Conservation (phyloP, 805 yeast genomes). For the Spencermartinsiella europaea region DNA sequence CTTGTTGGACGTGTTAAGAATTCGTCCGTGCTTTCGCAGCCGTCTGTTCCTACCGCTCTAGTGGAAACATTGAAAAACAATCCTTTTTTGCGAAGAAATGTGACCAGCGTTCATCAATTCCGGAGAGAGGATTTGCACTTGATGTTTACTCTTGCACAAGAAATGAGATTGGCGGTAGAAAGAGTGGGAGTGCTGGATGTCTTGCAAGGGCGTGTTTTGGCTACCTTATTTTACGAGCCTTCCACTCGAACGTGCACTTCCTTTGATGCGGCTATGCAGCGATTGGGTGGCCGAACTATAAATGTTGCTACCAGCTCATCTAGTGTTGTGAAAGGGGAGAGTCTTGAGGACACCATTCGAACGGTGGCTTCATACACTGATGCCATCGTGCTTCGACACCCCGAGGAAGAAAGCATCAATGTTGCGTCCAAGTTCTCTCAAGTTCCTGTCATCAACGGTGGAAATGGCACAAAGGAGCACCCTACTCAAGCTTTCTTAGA, state of each 20-base stretch:
- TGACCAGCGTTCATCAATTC: slow-evolving; percentile 83
- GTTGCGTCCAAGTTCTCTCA: slow-evolving; percentile 96
- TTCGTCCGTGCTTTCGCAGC: slow-evolving; percentile 28
- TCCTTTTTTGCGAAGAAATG: slow-evolving; percentile 84
- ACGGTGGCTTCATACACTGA: slow-evolving; percentile 93
- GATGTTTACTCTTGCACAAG: slow-evolving; percentile 94
- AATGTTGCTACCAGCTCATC: slow-evolving; percentile 79
- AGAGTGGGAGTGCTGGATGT: slow-evolving; percentile 92
- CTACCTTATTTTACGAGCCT: slow-evolving; percentile 97
- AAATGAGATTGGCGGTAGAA: slow-evolving; percentile 94
- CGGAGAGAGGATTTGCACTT: slow-evolving; percentile 85
- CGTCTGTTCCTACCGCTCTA: slow-evolving; percentile 58
- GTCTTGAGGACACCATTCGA: slow-evolving; percentile 93
- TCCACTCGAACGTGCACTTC: slow-evolving; percentile 96
- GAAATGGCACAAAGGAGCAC: slow-evolving; percentile 96
- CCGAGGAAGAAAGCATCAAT: slow-evolving; percentile 84
- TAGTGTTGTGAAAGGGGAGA: slow-evolving; percentile 97
- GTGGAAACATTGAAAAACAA: slow-evolving; percentile 76
- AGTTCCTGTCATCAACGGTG: slow-evolving; percentile 95
- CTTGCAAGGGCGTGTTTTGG: slow-evolving; percentile 82
- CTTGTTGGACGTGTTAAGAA: background rate
- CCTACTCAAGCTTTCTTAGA: slow-evolving; percentile 98
- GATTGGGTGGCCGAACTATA: slow-evolving; percentile 96
- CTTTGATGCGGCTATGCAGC: slow-evolving; percentile 99
- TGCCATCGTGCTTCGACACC: slow-evolving; percentile 96